A percentile compares a stretch with the other conserved stretches of the same genome.
Conservation (phyloP, 2,329 filamentous ascomycete genomes). For the Fusarium ramigenum region DNA sequence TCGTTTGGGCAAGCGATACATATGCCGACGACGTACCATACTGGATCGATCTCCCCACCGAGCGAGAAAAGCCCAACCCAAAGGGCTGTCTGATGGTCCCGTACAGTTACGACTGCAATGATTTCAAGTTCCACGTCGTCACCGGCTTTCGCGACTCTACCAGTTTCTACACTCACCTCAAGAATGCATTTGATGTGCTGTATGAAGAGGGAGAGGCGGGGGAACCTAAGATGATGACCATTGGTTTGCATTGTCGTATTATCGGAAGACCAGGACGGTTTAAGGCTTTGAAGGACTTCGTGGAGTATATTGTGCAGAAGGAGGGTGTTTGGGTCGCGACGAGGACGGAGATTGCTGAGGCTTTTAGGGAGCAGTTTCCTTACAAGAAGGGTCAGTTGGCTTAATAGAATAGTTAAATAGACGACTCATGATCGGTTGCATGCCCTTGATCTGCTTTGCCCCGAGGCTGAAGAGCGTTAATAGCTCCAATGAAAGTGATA, state of each 20-base stretch:
- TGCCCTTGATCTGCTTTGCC: accelerated
- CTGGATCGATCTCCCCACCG: neutral
- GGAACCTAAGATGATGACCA: neutral
- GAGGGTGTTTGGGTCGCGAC: constrained; percentile 4
- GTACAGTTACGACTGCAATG: constrained; percentile 12
- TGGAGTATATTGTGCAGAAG: constrained; percentile 2
- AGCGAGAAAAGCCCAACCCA: neutral
- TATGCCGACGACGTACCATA: constrained; percentile 9
- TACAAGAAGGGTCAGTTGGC: neutral
- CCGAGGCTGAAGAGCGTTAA: too few species aligned
- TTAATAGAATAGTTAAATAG: accelerated
- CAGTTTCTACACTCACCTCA: neutral
- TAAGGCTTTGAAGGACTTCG: neutral
- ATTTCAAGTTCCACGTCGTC: neutral
- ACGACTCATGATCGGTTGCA: accelerated
- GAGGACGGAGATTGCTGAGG: neutral
- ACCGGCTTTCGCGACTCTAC: neutral
- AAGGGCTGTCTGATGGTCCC: constrained; percentile 9
- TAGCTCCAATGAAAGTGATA: too few species aligned
- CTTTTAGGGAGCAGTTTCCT: neutral
- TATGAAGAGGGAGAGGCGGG: neutral
- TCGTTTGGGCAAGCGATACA: neutral
- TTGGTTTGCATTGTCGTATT: constrained; percentile 4
- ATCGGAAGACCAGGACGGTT: neutral
- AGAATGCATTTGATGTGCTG: neutral